A percentile compares a stretch with the other conserved stretches of the same genome.
These are phyloP conservation scores for Yarrowia sp. DNA, from an alignment of 805 yeast genomes.

Conservation along the genomic window DNA sequence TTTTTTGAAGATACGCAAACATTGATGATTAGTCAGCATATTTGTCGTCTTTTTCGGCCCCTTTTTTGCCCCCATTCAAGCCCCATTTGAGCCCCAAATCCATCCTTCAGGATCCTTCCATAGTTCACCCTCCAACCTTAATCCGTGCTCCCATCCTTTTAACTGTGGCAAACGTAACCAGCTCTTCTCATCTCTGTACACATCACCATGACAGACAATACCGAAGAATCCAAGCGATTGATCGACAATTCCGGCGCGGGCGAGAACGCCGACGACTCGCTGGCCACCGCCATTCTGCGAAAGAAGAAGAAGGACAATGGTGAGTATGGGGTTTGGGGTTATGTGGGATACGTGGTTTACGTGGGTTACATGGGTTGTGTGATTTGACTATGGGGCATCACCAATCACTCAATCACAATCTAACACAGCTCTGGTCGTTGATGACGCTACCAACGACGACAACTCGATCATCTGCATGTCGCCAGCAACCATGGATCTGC, in stretches of 20 bases:
- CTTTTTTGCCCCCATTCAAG: too few species aligned
- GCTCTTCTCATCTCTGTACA: conserved; percentile 5
- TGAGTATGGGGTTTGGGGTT: neutral
- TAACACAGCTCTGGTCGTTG: conserved; percentile 72
- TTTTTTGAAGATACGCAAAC: too few species aligned
- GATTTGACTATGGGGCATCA: neutral
- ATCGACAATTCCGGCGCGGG: conserved; percentile 72
- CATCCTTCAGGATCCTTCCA: too few species aligned
- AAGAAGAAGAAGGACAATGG: conserved; percentile 96
- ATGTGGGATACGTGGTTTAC: too few species aligned
- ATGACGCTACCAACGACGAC: conserved; percentile 96
- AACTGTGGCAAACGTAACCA: conserved; percentile 34
- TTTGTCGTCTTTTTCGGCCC: too few species aligned
- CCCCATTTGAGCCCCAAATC: too few species aligned
- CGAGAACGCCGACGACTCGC: conserved; percentile 65
- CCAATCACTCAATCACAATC: conserved; percentile 40
- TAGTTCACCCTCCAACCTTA: conserved; percentile 12
- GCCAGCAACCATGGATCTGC: conserved; percentile 90
- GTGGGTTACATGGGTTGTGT: neutral
- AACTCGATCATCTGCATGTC: conserved; percentile 96
- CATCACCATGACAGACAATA: conserved; percentile 34
- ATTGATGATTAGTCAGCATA: too few species aligned
- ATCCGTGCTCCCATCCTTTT: conserved; percentile 14
- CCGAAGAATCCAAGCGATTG: conserved; percentile 49
- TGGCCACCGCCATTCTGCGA: conserved; percentile 97